Base-by-base conservation (phyloP, 2,329 filamentous ascomycete species). In the Emergomyces orientalis region DNA sequence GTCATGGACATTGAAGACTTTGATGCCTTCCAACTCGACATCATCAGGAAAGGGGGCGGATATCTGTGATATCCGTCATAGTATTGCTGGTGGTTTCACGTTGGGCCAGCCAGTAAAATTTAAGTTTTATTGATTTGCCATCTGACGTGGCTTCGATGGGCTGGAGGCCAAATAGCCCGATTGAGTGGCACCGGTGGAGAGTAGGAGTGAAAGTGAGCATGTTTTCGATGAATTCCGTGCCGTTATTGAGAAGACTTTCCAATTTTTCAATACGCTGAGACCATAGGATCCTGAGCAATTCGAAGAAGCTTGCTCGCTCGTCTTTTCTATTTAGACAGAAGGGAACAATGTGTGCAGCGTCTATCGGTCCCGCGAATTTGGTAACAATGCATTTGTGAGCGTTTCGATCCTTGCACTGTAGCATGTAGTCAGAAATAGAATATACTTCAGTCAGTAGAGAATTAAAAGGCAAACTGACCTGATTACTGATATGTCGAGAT, bases 151-250 rank as follows among this genome's bases (percentile, higher is more conserved):
- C 22, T 41, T 57, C 55, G 7, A 57, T 27, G 11, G 54, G 54
- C 32, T 57, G 54, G 32, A 57, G 54, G n/a, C 54, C 54, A 41
- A 57, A 37, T 14, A 57, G n/a, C 32, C 54, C 54, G 11, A 27
- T 27, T 8, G 54, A 17, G 32, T 56, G 54, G 30, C 7, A 37
- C 27, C 54, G 25, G n/a, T n/a, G n/a, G n/a, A n/a, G n/a, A n/a
- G n/a, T 37, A n/a, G 54, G 54, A 57, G 54, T 39, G 19, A 41
- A n/a, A 34, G 30, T 14, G 27, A 57, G 54, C 54, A 57, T 57
- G 19, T 57, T 57, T 57, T 57, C 54, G 39, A 57, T 25, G n/a
- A 37, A 57, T 27, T 57, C 54, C 22, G 54, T 57, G 19, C 54
- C 54, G n/a, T n/a, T n/a, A 30, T 41, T 57, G 39, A 57, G 54